Evolutionary conservation across 768 basidiomycete genomes (phyloP), one percentile per base, ranked within the genome.

Genomic region (Amanita pseudoporphyria): DNA sequence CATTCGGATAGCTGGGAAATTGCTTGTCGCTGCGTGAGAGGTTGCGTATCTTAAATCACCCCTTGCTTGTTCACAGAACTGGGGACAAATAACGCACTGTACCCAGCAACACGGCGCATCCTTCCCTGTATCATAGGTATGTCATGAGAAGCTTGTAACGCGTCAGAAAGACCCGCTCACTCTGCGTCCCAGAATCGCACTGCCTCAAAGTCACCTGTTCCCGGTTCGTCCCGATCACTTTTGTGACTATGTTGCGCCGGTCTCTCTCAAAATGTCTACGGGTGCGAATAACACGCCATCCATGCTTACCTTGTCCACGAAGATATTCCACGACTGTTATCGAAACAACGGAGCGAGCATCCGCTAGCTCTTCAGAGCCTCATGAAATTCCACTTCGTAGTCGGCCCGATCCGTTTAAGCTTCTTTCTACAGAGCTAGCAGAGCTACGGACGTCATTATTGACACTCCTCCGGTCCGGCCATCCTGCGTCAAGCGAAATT

Each of bases 401-500:
- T 22, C 63, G 66, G 7, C 67, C 76, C 18, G 87, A 90, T 62
- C 89, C 89, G 5, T 79, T 86, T 62, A 63, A 67, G 3, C 67
- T 85, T 30, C 73, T 94, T 50, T 75, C 78, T 13, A 69, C 79
- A 2, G 84, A 93, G 59, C 73, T 96, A 37, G 56, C 72, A 28
- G 70, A 76, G 50, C 70, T 96, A 31, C 81, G 85, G 47, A 71
- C 74, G 3, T 81, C 79, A 16, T 68, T 96, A 14, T 71, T 90
- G 54, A 67, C 71, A 52, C 74, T 97, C 51, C 76, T 97, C 9
- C 84, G 84, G 14, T 87, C 87, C 9, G 84, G 86, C 4, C 84
- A 95, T 63, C 85, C 91, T 13, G 77, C 81, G 0, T 77, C 96
- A 46, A 81, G 82, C 52, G 80, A 88, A 56, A 82, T 94, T 47